phyloP scores from a whole-genome alignment of 805 yeast genomes.

The Jamesozyma piceae region DNA sequence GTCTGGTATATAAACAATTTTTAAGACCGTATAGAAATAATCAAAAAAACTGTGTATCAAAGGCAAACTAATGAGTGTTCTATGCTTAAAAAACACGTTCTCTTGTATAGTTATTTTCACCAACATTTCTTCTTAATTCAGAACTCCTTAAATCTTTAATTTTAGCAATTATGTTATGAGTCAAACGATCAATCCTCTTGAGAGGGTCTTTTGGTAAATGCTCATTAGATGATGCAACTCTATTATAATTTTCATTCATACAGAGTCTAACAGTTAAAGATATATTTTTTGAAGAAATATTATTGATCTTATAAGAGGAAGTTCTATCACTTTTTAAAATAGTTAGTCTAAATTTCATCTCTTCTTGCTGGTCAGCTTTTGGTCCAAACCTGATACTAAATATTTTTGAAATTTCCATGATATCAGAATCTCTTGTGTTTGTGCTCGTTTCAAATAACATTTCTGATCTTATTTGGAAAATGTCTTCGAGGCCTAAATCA shows the following conservation, averaged over 20 bases:
- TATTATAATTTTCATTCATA: constrained; percentile 9
- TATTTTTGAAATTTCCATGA: constrained; percentile 15
- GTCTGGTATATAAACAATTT: no score
- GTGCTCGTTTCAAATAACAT: constrained; percentile 4
- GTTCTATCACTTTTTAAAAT: constrained; percentile 13
- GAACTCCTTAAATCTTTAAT: constrained; percentile 15
- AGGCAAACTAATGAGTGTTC: no score
- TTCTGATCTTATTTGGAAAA: constrained; percentile 19
- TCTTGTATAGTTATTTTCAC: constrained; percentile 22
- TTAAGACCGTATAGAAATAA: no score
- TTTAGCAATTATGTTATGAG: constrained; percentile 13
- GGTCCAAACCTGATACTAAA: constrained; percentile 15
- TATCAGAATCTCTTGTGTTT: constrained; percentile 10
- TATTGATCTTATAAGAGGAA: constrained; percentile 13
- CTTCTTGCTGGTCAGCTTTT: constrained; percentile 5
- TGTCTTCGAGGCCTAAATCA: constrained; percentile 17
- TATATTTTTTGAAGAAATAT: constrained; percentile 7
- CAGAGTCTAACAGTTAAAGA: constrained; percentile 16
- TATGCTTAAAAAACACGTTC: not conserved
- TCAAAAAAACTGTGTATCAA: no score
- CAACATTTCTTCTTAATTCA: constrained; percentile 25
- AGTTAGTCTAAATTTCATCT: constrained; percentile 14
- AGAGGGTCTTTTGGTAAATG: constrained; percentile 8
- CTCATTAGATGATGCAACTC: constrained; percentile 2
- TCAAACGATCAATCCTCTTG: constrained; percentile 17